A percentile compares a stretch with the other conserved stretches of the same genome.
These are phyloP conservation scores for Coemansia aciculifera DNA, from an alignment of 192 early-diverging fungal genomes.

Conservation along the genomic window DNA sequence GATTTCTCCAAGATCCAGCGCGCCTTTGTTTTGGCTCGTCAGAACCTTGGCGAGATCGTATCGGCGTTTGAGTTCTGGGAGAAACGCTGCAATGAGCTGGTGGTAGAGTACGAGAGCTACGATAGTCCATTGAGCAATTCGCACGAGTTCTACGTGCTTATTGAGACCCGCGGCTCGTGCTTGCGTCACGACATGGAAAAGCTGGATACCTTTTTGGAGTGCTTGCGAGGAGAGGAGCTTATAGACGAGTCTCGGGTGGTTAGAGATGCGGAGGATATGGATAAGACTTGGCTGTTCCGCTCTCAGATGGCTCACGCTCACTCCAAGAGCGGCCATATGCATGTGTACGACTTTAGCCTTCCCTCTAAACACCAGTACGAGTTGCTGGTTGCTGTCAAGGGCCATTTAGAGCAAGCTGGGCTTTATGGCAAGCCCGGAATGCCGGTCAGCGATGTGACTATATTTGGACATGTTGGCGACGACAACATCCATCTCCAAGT, in stretches of 20 bases:
- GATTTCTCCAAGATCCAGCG: conserved; percentile 79
- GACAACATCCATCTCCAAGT: conserved; percentile 95
- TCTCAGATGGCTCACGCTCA: conserved; percentile 52
- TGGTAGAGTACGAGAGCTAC: conserved; percentile 45
- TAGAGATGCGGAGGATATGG: conserved; percentile 28
- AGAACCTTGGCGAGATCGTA: conserved; percentile 86
- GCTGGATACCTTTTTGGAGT: conserved; percentile 36
- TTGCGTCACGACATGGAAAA: conserved; percentile 89
- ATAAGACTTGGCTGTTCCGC: conserved; percentile 45
- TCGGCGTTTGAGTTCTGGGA: conserved; percentile 99
- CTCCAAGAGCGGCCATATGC: conserved; percentile 50
- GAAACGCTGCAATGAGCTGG: conserved; percentile 64
- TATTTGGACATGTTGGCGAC: conserved; percentile 97
- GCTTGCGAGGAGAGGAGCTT: conserved; percentile 16
- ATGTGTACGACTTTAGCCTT: conserved; percentile 52
- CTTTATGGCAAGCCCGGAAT: conserved; percentile 40
- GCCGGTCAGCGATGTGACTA: conserved; percentile 73
- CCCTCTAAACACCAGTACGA: conserved; percentile 41
- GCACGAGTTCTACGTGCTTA: conserved; percentile 63
- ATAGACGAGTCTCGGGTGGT: conserved; percentile 25
- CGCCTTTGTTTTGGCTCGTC: conserved; percentile 76
- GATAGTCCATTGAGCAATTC: conserved; percentile 16
- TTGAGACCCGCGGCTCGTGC: conserved; percentile 91
- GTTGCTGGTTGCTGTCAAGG: conserved; percentile 35
- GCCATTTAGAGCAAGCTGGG: conserved; percentile 18